Percentiles rank a stretch among this genome's conserved stretches.
These are phyloP conservation scores for Carex cristatella DNA, from an alignment of 176 grass and related monocot species.

Conservation along the genomic window DNA sequence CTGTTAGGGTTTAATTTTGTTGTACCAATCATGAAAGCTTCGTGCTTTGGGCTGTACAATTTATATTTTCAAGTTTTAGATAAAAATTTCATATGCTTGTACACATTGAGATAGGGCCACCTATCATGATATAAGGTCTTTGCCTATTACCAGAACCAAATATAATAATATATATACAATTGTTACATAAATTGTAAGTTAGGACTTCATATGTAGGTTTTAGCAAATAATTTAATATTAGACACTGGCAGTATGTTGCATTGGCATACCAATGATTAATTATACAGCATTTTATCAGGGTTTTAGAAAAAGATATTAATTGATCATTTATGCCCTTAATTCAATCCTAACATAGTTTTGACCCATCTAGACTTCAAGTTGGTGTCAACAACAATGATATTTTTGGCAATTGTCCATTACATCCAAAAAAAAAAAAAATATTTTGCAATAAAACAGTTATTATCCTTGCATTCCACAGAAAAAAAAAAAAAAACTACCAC, in stretches of 20 bases:
- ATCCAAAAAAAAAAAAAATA: neutral
- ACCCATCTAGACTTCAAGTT: neutral
- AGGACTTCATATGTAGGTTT: neutral
- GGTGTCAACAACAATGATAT: neutral
- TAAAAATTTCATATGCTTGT: neutral
- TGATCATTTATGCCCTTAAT: neutral
- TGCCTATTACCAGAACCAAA: no score
- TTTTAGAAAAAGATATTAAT: neutral
- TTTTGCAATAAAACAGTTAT: neutral
- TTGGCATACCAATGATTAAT: no score
- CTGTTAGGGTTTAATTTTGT: constrained; percentile 42
- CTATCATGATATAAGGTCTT: constrained; percentile 1
- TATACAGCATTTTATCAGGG: neutral
- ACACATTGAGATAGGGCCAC: neutral
- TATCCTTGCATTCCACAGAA: neutral
- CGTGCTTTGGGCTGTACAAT: constrained; percentile 74
- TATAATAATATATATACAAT: neutral
- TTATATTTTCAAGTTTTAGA: neutral
- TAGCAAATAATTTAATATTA: neutral
- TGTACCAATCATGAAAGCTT: constrained; percentile 92
- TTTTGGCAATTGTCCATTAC: neutral
- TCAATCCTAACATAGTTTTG: neutral
- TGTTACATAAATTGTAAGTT: neutral
- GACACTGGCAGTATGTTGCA: no score
- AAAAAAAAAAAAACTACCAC: neutral